These are phyloP conservation scores for Alternaria solani DNA, from an alignment of 2,329 filamentous ascomycete genomes.

Conservation along the genomic window DNA sequence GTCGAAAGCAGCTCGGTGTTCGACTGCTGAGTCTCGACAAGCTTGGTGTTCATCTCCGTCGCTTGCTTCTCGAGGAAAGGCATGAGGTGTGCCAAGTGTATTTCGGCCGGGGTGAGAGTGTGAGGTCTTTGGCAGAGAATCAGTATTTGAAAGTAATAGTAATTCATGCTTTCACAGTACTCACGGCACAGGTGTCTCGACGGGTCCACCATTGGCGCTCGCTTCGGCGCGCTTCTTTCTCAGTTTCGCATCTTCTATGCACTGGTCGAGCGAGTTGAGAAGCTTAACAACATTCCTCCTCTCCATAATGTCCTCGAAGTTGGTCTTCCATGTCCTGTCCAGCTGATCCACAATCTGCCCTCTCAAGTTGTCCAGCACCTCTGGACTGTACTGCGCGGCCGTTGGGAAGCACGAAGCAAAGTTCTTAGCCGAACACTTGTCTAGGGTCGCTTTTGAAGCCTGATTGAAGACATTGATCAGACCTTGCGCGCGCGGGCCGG, in stretches of 20 bases:
- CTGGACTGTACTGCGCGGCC: constrained; percentile 64
- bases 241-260: constrained; percentile 65
- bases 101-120: constrained; percentile 63
- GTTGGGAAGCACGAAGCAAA: constrained; percentile 72
- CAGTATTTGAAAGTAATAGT: background rate
- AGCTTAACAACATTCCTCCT: constrained; percentile 65
- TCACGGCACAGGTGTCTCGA: constrained; percentile 56
- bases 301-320: constrained; percentile 68
- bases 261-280: constrained; percentile 67
- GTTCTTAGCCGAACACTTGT: constrained; percentile 67
- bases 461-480: constrained; percentile 68
- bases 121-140: constrained; percentile 58
- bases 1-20: constrained; percentile 63
- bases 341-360: constrained; percentile 66
- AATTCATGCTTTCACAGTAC: constrained; percentile 32
- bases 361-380: constrained; percentile 64
- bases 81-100: constrained; percentile 66
- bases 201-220: constrained; percentile 46
- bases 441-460: constrained; percentile 66
- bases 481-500: constrained; percentile 67
- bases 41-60: constrained; percentile 57
- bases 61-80: constrained; percentile 63
- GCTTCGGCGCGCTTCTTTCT: constrained; percentile 58
- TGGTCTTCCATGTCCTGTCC: constrained; percentile 63
- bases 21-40: constrained; percentile 60